Evolutionary conservation across 2,329 filamentous ascomycete species (phyloP).

Genomic region (Passalora sequoiae): DNA sequence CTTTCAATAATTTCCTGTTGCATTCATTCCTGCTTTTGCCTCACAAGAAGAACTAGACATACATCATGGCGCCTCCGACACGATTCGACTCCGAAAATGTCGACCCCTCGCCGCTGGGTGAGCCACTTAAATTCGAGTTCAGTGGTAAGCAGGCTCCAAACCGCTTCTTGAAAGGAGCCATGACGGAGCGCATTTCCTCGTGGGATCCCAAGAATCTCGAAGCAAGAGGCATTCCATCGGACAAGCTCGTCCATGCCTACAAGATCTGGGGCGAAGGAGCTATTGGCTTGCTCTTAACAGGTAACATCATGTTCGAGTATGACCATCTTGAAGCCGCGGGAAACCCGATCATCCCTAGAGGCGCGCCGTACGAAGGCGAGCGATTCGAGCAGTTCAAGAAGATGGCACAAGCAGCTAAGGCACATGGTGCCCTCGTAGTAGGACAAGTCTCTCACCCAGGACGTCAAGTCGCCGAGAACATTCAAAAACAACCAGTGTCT

Average conservation of each 20-base stretch:
- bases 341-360: constrained; percentile 55
- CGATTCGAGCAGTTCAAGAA: constrained; percentile 57
- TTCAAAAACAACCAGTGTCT: constrained; percentile 49
- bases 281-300: constrained; percentile 55
- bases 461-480: constrained; percentile 46
- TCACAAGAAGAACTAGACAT: no score
- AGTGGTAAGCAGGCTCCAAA: constrained; percentile 56
- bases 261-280: constrained; percentile 56
- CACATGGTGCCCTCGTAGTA: constrained; percentile 54
- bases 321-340: constrained; percentile 54
- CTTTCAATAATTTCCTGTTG: no score
- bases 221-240: constrained; percentile 51
- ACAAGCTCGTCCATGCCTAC: constrained; percentile 54
- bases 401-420: constrained; percentile 52
- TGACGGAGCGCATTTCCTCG: constrained; percentile 60
- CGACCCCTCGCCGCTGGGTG: constrained; percentile 38
- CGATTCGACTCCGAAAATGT: constrained; percentile 40
- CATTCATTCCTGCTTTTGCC: no score
- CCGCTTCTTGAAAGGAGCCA: constrained; percentile 62
- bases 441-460: constrained; percentile 61
- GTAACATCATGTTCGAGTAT: constrained; percentile 61
- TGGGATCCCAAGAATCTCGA: constrained; percentile 53
- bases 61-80: constrained; percentile 35
- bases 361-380: constrained; percentile 48
- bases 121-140: constrained; percentile 44